Conservation (phyloP, 1,139 yeast genomes). For the Protomyces arabidopsidicola region DNA sequence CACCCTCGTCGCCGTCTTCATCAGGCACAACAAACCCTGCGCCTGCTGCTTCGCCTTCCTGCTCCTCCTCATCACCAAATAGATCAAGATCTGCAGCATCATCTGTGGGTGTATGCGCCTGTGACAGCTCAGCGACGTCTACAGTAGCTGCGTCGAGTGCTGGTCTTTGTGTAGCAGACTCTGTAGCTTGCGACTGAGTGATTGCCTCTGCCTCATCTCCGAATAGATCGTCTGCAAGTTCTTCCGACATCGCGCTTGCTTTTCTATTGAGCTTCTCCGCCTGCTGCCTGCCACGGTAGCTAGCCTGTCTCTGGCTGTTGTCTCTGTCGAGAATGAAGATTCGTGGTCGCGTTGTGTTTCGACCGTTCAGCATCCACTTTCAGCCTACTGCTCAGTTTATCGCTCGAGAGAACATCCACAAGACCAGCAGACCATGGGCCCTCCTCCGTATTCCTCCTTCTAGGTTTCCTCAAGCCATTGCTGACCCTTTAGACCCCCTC, state of each 20-base stretch:
- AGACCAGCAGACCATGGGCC: not conserved
- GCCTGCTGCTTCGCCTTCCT: not conserved
- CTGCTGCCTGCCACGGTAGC: not conserved
- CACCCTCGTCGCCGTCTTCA: constrained; percentile 6
- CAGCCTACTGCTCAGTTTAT: not conserved
- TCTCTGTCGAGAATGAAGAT: not conserved
- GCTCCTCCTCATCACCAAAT: constrained; percentile 16
- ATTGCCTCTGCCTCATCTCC: not conserved
- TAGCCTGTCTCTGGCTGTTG: not conserved
- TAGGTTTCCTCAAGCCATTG: not conserved
- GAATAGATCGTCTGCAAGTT: not conserved
- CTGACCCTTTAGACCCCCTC: not conserved
- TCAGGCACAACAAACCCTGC: not conserved
- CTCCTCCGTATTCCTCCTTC: not conserved
- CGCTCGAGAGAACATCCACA: not conserved
- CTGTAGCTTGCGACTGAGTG: not conserved
- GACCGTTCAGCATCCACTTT: not conserved
- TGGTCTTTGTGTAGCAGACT: not conserved
- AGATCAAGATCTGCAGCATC: constrained; percentile 1
- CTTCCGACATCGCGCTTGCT: not conserved
- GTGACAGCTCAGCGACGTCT: not conserved
- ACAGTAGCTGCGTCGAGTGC: not conserved
- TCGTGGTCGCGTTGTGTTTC: not conserved
- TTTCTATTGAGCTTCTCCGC: too few species aligned
- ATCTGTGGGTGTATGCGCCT: not conserved